Conservation (phyloP, 352 stramenopile species). For the Globisporangium polare region DNA sequence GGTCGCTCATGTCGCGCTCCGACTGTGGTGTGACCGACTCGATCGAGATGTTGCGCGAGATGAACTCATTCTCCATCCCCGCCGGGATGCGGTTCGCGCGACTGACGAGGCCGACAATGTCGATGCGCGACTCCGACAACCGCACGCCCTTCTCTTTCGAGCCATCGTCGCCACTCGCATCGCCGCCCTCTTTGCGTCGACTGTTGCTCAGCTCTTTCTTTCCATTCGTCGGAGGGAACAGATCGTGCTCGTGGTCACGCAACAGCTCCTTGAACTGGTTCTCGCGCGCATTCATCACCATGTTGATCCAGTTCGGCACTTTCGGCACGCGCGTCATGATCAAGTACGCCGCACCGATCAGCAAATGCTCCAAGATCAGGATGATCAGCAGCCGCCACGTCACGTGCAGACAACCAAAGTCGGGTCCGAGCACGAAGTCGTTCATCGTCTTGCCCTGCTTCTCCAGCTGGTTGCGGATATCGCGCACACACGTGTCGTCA, state of each 20-base stretch:
- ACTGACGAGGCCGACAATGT: constrained; percentile 14
- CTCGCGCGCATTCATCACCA: constrained; percentile 51
- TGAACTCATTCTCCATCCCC: constrained; percentile 6
- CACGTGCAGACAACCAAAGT: constrained; percentile 63
- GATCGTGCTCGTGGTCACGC: constrained; percentile 38
- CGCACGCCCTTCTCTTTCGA: constrained; percentile 13
- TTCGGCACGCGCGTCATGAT: constrained; percentile 45
- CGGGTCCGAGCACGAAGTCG: constrained; percentile 60
- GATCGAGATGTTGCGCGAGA: constrained; percentile 26
- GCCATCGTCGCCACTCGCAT: constrained; percentile 7
- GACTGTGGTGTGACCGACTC: constrained; percentile 49
- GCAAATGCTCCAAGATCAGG: constrained; percentile 50
- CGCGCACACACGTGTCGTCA: constrained; percentile 41
- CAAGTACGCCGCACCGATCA: constrained; percentile 50
- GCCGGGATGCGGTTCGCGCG: constrained; percentile 9
- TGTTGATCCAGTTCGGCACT: constrained; percentile 49
- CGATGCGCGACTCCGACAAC: constrained; percentile 31
- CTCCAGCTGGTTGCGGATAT: constrained; percentile 52
- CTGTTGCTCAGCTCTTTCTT: neutral
- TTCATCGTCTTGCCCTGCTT: constrained; percentile 62
- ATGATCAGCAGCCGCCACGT: constrained; percentile 57
- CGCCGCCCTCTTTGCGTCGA: neutral
- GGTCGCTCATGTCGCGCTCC: constrained; percentile 18
- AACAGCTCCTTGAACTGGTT: constrained; percentile 65
- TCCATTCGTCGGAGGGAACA: constrained; percentile 27